Percentiles rank a stretch among this genome's conserved stretches.
These are phyloP conservation scores for Pseudogymnoascus sp. DNA, from an alignment of 2,329 filamentous ascomycete genomes.

Conservation along the genomic window DNA sequence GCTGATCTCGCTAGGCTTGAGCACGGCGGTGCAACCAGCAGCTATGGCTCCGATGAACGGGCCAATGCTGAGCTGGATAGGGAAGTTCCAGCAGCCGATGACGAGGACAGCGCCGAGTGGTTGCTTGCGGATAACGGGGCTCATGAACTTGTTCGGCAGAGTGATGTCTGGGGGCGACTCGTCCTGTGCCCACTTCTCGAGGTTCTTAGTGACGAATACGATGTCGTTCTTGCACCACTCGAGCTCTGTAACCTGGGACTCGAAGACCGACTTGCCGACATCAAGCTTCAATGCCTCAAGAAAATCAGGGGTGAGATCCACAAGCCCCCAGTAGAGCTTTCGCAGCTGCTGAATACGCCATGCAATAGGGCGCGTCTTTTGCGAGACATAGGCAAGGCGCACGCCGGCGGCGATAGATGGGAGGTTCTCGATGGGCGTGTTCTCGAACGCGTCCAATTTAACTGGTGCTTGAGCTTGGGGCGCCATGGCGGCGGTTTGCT, in stretches of 20 bases:
- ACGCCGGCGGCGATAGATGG: slow-evolving; percentile 49
- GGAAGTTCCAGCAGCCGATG: slow-evolving; percentile 93
- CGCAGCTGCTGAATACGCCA: slow-evolving; percentile 81
- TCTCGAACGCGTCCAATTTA: slow-evolving; percentile 36
- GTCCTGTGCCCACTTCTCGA: slow-evolving; percentile 76
- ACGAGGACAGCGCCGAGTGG: slow-evolving; percentile 75
- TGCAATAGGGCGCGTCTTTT: slow-evolving; percentile 73
- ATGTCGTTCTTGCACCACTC: slow-evolving; percentile 75
- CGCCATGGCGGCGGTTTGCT: background rate
- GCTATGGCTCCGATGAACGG: slow-evolving; percentile 85
- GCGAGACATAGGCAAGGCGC: slow-evolving; percentile 62
- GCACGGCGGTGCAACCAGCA: slow-evolving; percentile 77
- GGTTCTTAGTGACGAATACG: slow-evolving; percentile 65
- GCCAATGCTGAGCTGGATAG: slow-evolving; percentile 68
- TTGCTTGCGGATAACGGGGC: slow-evolving; percentile 73
- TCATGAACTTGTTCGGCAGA: slow-evolving; percentile 58
- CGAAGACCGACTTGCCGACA: slow-evolving; percentile 67
- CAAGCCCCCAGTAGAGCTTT: slow-evolving; percentile 88
- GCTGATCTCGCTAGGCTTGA: slow-evolving; percentile 85
- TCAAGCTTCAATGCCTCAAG: slow-evolving; percentile 69
- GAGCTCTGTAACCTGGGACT: slow-evolving; percentile 66
- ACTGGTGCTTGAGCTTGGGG: background rate
- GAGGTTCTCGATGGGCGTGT: slow-evolving; percentile 60
- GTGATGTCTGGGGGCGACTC: slow-evolving; percentile 65
- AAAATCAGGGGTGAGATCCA: slow-evolving; percentile 66